Conservation (phyloP, 306 rosid species). For the Cucurbita maxima region DNA sequence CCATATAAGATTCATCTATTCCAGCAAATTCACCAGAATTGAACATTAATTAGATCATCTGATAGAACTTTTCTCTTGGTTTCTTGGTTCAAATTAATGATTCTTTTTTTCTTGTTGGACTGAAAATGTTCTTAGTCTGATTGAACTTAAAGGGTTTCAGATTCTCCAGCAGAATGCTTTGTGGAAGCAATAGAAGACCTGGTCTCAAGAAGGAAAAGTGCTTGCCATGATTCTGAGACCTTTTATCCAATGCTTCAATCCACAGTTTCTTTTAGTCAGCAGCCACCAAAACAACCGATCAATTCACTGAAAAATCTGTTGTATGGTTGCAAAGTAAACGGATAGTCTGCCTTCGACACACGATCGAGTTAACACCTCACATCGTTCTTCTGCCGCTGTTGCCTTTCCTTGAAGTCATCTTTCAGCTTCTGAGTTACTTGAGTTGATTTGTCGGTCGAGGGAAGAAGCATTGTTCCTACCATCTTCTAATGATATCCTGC, state of each 20-base stretch:
- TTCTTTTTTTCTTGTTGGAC: not conserved
- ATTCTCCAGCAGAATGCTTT: not conserved
- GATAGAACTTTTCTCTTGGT: not conserved
- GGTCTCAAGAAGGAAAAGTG: not conserved
- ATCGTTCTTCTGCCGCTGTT: not conserved
- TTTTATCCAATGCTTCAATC: not conserved
- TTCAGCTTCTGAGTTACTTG: not conserved
- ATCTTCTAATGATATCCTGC: not conserved
- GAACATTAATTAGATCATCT: not conserved
- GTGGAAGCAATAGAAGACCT: not conserved
- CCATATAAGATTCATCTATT: not conserved
- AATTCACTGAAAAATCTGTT: not conserved
- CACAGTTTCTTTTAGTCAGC: not conserved
- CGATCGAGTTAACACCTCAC: not conserved
- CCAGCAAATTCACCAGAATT: not conserved
- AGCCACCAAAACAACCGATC: not conserved
- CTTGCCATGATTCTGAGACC: not conserved
- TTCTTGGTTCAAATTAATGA: not conserved
- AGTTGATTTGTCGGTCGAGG: not conserved
- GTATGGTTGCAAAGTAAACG: not conserved
- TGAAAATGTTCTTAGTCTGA: not conserved
- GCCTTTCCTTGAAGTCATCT: not conserved
- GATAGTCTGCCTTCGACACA: not conserved
- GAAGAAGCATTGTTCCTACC: not conserved
- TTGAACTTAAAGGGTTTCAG: not conserved